These are phyloP conservation scores for Gliomastix tumulicola DNA, from an alignment of 2,329 filamentous ascomycete genomes.

Conservation along the genomic window DNA sequence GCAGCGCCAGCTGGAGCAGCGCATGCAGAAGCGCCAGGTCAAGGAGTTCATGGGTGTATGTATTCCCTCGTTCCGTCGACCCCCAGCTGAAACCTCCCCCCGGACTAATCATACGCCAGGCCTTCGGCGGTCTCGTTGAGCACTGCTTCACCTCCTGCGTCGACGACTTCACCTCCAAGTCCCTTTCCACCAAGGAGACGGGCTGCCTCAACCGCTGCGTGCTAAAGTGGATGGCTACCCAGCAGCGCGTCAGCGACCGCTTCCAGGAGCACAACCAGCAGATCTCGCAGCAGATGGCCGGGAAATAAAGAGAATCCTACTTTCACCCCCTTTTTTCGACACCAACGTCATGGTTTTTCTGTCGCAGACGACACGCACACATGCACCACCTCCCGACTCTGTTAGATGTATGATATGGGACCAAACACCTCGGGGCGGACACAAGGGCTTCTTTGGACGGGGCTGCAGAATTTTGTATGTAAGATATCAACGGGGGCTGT, in stretches of 20 bases:
- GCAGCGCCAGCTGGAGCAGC: constrained; percentile 86
- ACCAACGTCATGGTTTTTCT: no score
- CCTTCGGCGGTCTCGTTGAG: constrained; percentile 48
- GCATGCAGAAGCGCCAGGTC: constrained; percentile 97
- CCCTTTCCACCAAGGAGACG: constrained; percentile 78
- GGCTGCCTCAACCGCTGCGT: constrained; percentile 93
- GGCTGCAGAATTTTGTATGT: no score
- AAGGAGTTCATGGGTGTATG: constrained; percentile 97
- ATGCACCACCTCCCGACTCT: no score
- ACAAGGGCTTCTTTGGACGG: no score
- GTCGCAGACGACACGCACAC: no score
- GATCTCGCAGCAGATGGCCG: constrained; percentile 44
- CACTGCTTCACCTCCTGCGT: constrained; percentile 96
- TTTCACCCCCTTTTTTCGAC: no score
- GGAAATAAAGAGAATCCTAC: constrained; percentile 36
- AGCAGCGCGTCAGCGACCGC: constrained; percentile 82
- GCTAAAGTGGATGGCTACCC: constrained; percentile 90
- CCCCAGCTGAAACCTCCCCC: background rate
- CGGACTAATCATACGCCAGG: constrained; percentile 12
- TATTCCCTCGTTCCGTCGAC: constrained; percentile 12
- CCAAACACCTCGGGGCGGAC: no score
- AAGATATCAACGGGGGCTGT: no score
- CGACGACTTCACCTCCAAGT: constrained; percentile 98
- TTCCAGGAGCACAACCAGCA: constrained; percentile 70
- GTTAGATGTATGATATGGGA: no score